Base-by-base conservation (phyloP, 2,329 filamentous ascomycete genomes). In the Seiridium cupressi region DNA sequence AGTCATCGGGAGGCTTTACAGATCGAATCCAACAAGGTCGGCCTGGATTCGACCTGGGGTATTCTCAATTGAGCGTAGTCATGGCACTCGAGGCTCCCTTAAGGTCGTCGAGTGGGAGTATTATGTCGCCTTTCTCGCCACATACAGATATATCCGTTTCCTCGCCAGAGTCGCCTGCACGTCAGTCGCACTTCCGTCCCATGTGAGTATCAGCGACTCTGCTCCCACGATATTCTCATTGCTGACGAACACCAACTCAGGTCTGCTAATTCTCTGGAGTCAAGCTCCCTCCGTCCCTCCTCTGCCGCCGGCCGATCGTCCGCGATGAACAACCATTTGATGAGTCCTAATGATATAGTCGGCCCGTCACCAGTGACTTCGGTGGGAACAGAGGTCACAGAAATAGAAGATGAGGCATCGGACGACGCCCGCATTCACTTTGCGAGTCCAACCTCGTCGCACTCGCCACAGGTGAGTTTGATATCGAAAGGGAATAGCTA, bases 291-390 rank as follows among this genome's bases (percentile, higher is more conserved):
- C 35, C 84, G 80, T 61, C 84, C 84, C 34, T 76, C 76, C 63
- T 82, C 83, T 46, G 80, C 83, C 44, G 80, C 76, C 68, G 80
- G 68, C 77, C 78, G 66, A 74, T 82, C 56, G 71, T 76, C 49
- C 9, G 58, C 61, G 42, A 63, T 35, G 60, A 76, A 78, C 38
- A 80, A 89, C 79, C 74, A 84, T 71, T 67, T 86, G 40, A 76
- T 85, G 74, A 83, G 86, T 75, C 82, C 89, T 63, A 88, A 83
- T 70, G 87, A 90, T 67, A 84, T 89, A 65, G 89, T 93, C 57
- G 91, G 92, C 46, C 91, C 91, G 8, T 94, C 91, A 18, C 91
- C 92, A 6, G 91, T 94, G 32, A 93, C 92, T 55, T 95, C 92
- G 44, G 93, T 91, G 71, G 90, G 91, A 61, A 95, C 92, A 32